phyloP scores from a whole-genome alignment of 2,329 filamentous ascomycete genomes.

The Neonectria ditissima region DNA sequence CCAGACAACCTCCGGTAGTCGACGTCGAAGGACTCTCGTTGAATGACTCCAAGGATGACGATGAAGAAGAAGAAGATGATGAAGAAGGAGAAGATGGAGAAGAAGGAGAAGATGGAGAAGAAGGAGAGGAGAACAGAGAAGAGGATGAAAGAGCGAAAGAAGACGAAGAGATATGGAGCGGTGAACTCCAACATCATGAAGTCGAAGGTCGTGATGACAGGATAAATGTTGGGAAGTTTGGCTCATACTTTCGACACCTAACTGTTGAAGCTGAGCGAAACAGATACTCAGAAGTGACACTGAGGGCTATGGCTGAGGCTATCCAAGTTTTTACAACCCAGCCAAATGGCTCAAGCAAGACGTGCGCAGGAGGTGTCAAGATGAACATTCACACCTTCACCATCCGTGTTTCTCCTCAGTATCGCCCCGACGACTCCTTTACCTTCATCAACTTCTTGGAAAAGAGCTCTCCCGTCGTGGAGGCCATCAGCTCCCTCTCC shows the following conservation, averaged over 20 bases:
- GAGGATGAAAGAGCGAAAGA: too few relatives aligned
- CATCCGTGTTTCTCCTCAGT: constrained; percentile 53
- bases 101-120: too few relatives aligned
- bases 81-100: too few relatives aligned
- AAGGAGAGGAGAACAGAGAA: too few relatives aligned
- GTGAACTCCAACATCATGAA: too few relatives aligned
- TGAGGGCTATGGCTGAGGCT: constrained; percentile 50
- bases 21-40: constrained; percentile 28
- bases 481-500: constrained; percentile 48
- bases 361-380: constrained; percentile 27
- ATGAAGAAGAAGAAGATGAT: constrained; percentile 21
- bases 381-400: constrained; percentile 56
- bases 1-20: constrained; percentile 24
- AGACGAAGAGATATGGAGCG: too few relatives aligned
- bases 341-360: constrained; percentile 27
- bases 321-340: constrained; percentile 51
- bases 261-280: constrained; percentile 58
- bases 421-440: constrained; percentile 27
- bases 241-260: constrained; percentile 55
- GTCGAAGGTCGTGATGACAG: constrained; percentile 33
- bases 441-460: constrained; percentile 55
- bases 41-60: constrained; percentile 27
- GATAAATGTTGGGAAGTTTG: constrained; percentile 52
- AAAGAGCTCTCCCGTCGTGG: constrained; percentile 42
- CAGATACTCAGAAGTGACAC: constrained; percentile 46